phyloP scores from a whole-genome alignment of 2,329 filamentous ascomycete species.

The Zasmidium cellare region DNA sequence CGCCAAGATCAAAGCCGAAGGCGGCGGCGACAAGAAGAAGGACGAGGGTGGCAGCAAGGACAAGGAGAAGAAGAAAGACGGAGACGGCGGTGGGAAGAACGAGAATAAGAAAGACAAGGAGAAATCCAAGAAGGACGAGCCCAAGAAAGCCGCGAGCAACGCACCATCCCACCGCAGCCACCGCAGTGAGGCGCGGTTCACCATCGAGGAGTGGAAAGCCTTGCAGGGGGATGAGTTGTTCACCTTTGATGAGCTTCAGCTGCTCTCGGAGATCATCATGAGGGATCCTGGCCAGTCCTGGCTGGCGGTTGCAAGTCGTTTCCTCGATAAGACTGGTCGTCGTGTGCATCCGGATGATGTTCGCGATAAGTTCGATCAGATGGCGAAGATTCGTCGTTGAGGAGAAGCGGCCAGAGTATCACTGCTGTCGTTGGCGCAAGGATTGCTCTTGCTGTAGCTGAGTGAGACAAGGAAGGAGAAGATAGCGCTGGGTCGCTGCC shows the following conservation, averaged over 20 bases:
- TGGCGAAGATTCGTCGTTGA: conserved; percentile 17
- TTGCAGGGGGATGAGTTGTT: conserved; percentile 38
- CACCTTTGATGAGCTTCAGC: conserved; percentile 39
- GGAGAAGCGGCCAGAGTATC: not conserved
- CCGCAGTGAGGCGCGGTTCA: conserved; percentile 29
- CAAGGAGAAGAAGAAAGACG: conserved; percentile 21
- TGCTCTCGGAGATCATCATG: conserved; percentile 46
- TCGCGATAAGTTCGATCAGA: conserved; percentile 41
- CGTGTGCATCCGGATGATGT: conserved; percentile 45
- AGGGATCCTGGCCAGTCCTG: conserved; percentile 41
- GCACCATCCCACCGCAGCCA: conserved; percentile 15
- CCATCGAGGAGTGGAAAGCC: conserved; percentile 30
- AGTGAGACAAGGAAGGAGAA: not conserved
- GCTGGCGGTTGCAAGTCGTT: conserved; percentile 48
- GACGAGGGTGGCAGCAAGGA: conserved; percentile 13
- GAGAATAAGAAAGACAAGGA: conserved; percentile 10
- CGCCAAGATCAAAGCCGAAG: conserved; percentile 9
- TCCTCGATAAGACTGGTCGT: conserved; percentile 52
- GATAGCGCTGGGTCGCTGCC: not conserved
- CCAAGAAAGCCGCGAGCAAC: conserved; percentile 15
- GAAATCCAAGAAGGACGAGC: conserved; percentile 11
- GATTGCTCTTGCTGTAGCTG: not conserved
- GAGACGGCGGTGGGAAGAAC: conserved; percentile 14
- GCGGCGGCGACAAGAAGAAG: conserved; percentile 21
- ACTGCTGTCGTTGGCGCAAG: not conserved